phyloP scores from a whole-genome alignment of 257 asterid species.

The Asclepias syriaca region DNA sequence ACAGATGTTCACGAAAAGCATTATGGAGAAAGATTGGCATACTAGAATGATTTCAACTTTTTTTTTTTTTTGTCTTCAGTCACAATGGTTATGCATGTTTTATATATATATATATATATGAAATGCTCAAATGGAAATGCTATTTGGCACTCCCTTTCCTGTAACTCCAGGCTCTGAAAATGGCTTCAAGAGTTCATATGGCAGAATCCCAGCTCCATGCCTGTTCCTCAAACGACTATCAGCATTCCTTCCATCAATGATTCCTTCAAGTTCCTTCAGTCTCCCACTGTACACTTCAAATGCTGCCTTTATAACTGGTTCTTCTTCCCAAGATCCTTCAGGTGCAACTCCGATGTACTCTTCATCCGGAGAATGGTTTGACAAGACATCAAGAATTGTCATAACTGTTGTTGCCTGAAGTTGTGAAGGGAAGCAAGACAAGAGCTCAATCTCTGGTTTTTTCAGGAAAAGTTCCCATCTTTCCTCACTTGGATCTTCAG shows the following conservation, averaged over 20 bases:
- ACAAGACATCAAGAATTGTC: constrained; percentile 56
- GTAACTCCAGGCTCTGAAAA: constrained; percentile 66
- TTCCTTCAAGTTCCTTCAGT: constrained; percentile 59
- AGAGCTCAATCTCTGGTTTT: constrained; percentile 54
- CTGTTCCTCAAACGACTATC: constrained; percentile 37
- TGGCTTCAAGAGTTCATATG: constrained; percentile 69
- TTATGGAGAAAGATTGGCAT: too few species aligned
- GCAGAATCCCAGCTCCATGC: constrained; percentile 70
- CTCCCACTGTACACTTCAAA: constrained; percentile 44
- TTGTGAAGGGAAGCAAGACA: constrained; percentile 59
- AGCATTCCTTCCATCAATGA: constrained; percentile 52
- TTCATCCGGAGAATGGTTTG: constrained; percentile 79
- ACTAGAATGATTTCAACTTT: too few species aligned
- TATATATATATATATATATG: too few species aligned
- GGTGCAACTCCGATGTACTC: constrained; percentile 52
- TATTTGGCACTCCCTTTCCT: constrained; percentile 62
- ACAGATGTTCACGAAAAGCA: too few species aligned
- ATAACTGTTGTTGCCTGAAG: constrained; percentile 46
- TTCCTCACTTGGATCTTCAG: constrained; percentile 47
- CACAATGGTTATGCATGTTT: too few species aligned
- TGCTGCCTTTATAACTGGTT: constrained; percentile 36
- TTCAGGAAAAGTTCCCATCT: constrained; percentile 35
- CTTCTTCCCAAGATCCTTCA: constrained; percentile 39
- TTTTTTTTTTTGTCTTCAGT: too few species aligned
- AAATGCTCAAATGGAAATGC: too few species aligned